Base-by-base conservation (phyloP, 2,329 filamentous ascomycete genomes). In the Hypoxylon sp. region DNA sequence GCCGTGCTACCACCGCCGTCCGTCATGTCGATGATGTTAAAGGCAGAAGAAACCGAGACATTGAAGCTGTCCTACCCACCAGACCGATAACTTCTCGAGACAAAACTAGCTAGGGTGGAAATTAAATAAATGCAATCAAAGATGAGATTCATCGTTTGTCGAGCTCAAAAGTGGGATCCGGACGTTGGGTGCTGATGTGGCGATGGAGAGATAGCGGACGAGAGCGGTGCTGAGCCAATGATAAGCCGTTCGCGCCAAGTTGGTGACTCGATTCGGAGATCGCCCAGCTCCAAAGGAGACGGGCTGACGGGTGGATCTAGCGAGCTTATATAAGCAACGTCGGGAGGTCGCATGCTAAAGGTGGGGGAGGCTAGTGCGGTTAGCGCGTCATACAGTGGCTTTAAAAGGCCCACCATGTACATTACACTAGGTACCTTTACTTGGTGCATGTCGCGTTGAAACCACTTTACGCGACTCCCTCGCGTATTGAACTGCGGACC, bases 1-100 rank as follows among this genome's bases (percentile, higher is more conserved):
- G 74, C 76, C 70, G 51, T 61, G 28, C 36, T 56, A 57, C 64
- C 68, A 49, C 62, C 68, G 52, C 49, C 72, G 64, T 71, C 71
- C 64, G 73, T 74, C 76, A 78, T 77, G 71, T 75, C 73, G 67
- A 68, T 65, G 48, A 64, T 69, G 71, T 70, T 72, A 56, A 50
- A 52, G 36, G 50, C 25, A n/a, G 32, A 56, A 34, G 48, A 56
- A 60, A 49, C 38, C 49, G 14, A 63, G 56, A 63, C 69, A 74
- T 73, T 17, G 61, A 71, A 58, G 56, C 64, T 46, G 60, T 65
- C 50, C 55, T 63, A 62, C 36, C 60, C 58, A 61, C 59, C 57
- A 53, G 60, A 17, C 25, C 46, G 32, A 10, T 14, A 28, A 19
- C 11, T 7, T 25, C 17, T 52, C 13, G 41, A 43, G 28, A 52